phyloP scores from a whole-genome alignment of 1,139 yeast species.

The Hansenula sp. region DNA sequence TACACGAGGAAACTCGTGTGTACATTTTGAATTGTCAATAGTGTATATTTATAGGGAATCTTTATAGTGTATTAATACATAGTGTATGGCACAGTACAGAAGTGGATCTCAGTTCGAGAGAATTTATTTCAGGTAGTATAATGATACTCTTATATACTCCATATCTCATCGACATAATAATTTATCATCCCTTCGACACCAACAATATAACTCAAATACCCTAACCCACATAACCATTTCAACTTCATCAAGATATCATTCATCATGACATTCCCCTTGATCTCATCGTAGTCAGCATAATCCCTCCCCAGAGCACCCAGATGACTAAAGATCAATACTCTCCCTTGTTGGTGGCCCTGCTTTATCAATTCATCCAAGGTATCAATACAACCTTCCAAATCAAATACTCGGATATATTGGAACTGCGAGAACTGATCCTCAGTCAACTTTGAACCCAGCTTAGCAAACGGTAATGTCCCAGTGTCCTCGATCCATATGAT shows the following conservation, averaged over 20 bases:
- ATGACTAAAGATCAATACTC: not conserved
- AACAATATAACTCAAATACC: slow-evolving; percentile 4
- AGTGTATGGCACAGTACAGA: no score
- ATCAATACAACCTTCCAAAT: slow-evolving; percentile 1
- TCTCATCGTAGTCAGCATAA: not conserved
- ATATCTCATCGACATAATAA: not conserved
- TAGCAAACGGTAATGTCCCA: not conserved
- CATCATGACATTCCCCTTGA: slow-evolving; percentile 5
- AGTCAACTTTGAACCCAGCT: not conserved
- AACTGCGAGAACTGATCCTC: not conserved
- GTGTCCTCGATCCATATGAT: slow-evolving; percentile 1
- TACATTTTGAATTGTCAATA: no score
- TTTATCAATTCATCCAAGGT: not conserved
- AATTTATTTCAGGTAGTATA: no score
- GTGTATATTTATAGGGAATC: no score
- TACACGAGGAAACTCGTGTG: no score
- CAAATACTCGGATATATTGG: not conserved
- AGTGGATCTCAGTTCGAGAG: no score
- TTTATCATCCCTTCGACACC: not conserved
- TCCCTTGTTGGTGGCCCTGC: not conserved
- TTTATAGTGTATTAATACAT: no score
- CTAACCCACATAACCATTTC: not conserved
- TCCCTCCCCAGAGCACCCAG: not conserved
- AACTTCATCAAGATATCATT: slow-evolving; percentile 7
- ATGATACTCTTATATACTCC: not conserved